These are phyloP conservation scores for Debaryomyces sp. DNA, from an alignment of 1,139 yeast genomes.

Conservation along the genomic window DNA sequence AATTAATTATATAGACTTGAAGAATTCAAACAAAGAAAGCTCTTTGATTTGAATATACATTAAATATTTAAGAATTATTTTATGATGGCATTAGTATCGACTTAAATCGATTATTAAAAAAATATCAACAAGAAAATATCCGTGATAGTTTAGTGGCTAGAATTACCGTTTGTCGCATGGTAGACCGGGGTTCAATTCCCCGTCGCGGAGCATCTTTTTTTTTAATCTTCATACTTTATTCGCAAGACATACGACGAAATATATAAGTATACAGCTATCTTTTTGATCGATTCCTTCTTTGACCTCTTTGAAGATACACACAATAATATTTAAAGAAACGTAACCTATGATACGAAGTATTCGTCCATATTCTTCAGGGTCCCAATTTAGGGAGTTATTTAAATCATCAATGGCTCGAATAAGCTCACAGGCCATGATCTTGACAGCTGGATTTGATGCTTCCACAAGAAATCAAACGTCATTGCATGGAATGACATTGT, in stretches of 20 bases:
- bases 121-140: constrained; percentile 19
- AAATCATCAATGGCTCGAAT: constrained; percentile 43
- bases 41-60: no score
- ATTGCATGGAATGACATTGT: constrained; percentile 77
- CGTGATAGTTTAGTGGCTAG: constrained; percentile 53
- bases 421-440: constrained; percentile 48
- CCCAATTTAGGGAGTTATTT: constrained; percentile 21
- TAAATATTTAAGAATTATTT: no score
- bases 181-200: constrained; percentile 54
- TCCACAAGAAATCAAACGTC: constrained; percentile 5
- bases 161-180: constrained; percentile 52
- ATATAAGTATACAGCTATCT: neutral
- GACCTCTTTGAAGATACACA: neutral
- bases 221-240: neutral
- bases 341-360: neutral
- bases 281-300: neutral
- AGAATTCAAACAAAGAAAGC: no score
- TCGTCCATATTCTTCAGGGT: constrained; percentile 2
- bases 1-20: no score
- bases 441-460: constrained; percentile 28
- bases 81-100: neutral
- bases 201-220: constrained; percentile 40
- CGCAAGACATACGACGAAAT: neutral
- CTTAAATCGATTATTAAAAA: neutral
- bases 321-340: neutral